Evolutionary conservation across 148 eudicot species (phyloP).

Genomic region (Silene conica): DNA sequence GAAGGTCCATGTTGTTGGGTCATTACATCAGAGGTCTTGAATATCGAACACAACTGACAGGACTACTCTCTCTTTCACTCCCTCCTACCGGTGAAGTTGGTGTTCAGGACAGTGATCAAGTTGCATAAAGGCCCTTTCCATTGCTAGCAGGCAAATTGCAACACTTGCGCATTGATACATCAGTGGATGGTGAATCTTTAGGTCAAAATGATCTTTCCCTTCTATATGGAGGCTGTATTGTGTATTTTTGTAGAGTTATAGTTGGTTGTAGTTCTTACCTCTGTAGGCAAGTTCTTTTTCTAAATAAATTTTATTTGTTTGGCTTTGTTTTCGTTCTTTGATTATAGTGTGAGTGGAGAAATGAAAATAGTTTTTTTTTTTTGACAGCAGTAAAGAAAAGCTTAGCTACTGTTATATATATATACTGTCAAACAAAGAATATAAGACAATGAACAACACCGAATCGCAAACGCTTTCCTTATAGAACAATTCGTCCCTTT

Average conservation of each 20-base stretch:
- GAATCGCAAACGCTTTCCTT: no score
- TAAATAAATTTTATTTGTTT: no score
- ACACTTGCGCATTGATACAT: neutral
- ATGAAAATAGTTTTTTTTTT: neutral
- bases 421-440: accelerated
- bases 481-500: no score
- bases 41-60: constrained; percentile 69
- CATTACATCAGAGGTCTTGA: constrained; percentile 90
- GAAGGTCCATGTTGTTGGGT: constrained; percentile 91
- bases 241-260: constrained; percentile 11
- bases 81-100: constrained; percentile 37
- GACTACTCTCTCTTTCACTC: constrained; percentile 55
- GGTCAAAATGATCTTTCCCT: neutral
- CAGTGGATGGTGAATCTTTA: neutral
- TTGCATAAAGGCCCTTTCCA: constrained; percentile 24
- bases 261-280: neutral
- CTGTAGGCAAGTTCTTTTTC: neutral
- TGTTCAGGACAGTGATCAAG: constrained; percentile 31
- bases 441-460: no score
- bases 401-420: no score
- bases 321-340: no score
- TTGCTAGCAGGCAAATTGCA: neutral
- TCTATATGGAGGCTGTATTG: constrained; percentile 10
- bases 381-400: no score
- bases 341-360: neutral